Base-by-base conservation (phyloP, 257 asterid genomes). In the Lycium barbarum region DNA sequence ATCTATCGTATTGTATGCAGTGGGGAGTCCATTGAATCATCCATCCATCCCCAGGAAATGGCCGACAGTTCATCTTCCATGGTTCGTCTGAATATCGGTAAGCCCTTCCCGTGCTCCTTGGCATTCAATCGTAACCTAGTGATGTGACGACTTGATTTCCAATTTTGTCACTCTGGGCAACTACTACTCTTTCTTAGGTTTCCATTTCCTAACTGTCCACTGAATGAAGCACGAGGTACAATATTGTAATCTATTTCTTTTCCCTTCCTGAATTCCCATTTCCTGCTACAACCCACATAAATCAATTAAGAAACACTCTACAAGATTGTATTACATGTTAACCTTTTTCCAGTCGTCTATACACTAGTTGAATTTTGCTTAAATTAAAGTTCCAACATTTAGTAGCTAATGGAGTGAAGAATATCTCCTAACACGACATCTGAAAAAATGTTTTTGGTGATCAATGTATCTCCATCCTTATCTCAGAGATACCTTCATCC, bases 21-120 rank as follows among this genome's bases (percentile, higher is more conserved):
- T 12, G 72, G 17, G 36, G 43, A 26, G 72, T 65, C 15, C 54
- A 70, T 70, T 40, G 79, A n/a, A n/a, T n/a, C n/a, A 71, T 9
- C 17, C 59, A 54, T 70, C 78, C n/a, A 38, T 61, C 35, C 35
- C 3, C 3, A 35, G 17, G 26, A 18, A 59, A 88, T 92, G 93
- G 84, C 83, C 78, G 83, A 83, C 63, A 80, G 65, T 81, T 84
- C 89, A 82, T 85, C 94, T 73, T 91, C 95, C 71, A 66, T 85
- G 40, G 88, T 94, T 82, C 93, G 94, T 86, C 95, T 94, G 58
- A 93, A 92, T 73, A 90, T 94, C 66, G 98, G 98, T 94, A 17
- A 67, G 20, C 80, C 58, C 22, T 80, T 33, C 18, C n/a, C 61
- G 5, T 18, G 18, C 7, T 55, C 61, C 61, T 55, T 12, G 13